Conservation (phyloP, 1,284 basidiomycete genomes). For the Fistulinella cinereoalba region DNA sequence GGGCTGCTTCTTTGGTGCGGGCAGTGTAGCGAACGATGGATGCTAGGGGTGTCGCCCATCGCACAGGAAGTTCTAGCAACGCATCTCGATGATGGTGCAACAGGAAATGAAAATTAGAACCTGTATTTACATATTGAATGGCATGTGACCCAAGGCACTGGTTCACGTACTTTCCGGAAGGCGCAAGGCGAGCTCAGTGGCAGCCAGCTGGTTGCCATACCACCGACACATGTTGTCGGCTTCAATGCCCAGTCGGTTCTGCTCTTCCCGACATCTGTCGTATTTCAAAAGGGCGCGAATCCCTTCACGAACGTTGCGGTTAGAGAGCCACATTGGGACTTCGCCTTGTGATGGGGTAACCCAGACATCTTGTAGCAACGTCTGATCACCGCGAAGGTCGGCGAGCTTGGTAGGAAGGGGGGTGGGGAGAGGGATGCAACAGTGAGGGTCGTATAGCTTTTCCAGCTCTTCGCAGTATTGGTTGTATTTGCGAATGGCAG, state of each 20-base stretch:
- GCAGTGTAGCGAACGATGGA: too few species aligned
- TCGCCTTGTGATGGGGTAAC: neutral
- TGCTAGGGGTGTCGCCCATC: too few species aligned
- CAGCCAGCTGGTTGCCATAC: neutral
- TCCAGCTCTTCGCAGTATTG: neutral
- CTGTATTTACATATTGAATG: too few species aligned
- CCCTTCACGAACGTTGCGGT: neutral
- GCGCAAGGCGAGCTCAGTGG: neutral
- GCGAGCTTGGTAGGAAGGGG: constrained; percentile 33
- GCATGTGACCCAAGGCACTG: too few species aligned
- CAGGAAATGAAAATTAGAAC: too few species aligned
- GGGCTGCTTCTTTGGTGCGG: too few species aligned
- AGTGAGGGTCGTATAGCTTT: constrained; percentile 10
- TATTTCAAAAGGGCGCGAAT: neutral
- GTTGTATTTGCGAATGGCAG: neutral
- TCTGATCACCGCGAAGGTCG: constrained; percentile 17
- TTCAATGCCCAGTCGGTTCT: constrained; percentile 6
- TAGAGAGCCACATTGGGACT: neutral
- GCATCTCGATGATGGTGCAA: too few species aligned
- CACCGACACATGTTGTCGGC: constrained; percentile 23
- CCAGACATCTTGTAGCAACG: neutral
- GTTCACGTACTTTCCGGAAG: too few species aligned
- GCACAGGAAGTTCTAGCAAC: too few species aligned
- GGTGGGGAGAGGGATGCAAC: constrained; percentile 33
- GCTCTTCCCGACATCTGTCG: neutral